These are phyloP conservation scores for Coniochaeta prunicola DNA, from an alignment of 2,329 filamentous ascomycete genomes.

Conservation along the genomic window DNA sequence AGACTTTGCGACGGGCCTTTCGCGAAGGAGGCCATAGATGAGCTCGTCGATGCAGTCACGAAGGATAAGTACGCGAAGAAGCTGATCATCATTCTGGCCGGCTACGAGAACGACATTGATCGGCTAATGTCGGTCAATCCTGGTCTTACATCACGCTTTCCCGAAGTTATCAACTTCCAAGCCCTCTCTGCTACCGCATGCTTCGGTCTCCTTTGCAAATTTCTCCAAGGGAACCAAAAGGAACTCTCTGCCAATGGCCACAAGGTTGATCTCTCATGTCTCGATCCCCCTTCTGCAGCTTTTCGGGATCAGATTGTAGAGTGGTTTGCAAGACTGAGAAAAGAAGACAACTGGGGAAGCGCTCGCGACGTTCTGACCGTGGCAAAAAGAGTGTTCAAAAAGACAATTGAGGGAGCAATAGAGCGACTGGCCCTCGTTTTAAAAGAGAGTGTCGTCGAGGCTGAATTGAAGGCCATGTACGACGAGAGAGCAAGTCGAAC, in stretches of 20 bases:
- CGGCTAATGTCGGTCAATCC: constrained; percentile 52
- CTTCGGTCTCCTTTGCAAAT: constrained; percentile 30
- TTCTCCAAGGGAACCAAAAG: constrained; percentile 19
- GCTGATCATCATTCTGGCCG: constrained; percentile 61
- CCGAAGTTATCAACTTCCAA: constrained; percentile 51
- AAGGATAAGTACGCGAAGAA: constrained; percentile 52
- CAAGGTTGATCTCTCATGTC: constrained; percentile 15
- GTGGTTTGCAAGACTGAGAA: constrained; percentile 31
- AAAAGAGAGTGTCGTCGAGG: background rate
- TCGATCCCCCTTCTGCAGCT: constrained; percentile 8
- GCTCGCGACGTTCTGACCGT: constrained; percentile 54
- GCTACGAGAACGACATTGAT: constrained; percentile 62
- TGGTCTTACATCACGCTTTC: constrained; percentile 58
- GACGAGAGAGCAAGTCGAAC: background rate
- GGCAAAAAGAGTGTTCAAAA: constrained; percentile 39
- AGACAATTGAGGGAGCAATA: constrained; percentile 9
- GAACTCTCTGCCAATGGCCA: constrained; percentile 9
- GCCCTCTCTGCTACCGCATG: constrained; percentile 35
- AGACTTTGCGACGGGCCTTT: constrained; percentile 51
- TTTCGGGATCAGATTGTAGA: constrained; percentile 17
- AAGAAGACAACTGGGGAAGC: constrained; percentile 50
- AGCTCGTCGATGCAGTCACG: constrained; percentile 42
- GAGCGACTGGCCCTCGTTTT: background rate
- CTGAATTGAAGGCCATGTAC: background rate
- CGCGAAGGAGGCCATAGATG: constrained; percentile 48